Base-by-base conservation (phyloP, 139 green algal genomes). In the Picochlorum costavermella region DNA sequence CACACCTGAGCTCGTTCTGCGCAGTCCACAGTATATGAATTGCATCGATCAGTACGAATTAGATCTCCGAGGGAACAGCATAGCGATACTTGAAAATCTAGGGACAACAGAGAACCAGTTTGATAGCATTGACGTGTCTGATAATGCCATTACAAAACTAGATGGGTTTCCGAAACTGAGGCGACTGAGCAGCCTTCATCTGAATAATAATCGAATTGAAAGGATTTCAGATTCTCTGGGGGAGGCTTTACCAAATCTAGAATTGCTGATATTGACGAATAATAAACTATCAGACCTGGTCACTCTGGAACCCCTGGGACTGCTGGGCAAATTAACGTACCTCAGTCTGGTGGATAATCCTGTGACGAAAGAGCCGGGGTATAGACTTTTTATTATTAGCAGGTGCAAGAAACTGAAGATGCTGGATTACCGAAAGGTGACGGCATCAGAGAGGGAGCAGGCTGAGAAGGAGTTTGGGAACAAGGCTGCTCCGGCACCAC, bases 31-130 rank as follows among this genome's bases (percentile, higher is more conserved):
- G 60, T 94, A 90, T 70, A 92, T 96, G 85, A 94, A 81, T 75
- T 84, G 78, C 56, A 67, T 90, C 1, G 77, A 84, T 8, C 69
- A 85, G 14, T 97, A 97, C 67, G 86, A 95, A 70, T 75, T 97
- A 28, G 88, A 95, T 50, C 58, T 96, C 3, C 71, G 90, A 61
- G 88, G 76, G 6, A 90, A 91, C 74, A 90, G 92, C 56, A 85
- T 96, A 23, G 64, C 67, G 6, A 79, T 75, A 2, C 95, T 97
- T 51, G 92, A 98, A 64, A 98, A 98, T 71, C 63, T 98, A 29
- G 89, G 90, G 30, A 83, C 79, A 2, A 97, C 91, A n/a, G 70
- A 96, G 90, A 94, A 99, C 75, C 90, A 98, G 60, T 99, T 97
- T 67, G 93, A 97, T 71, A 88, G 77, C 66, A 95, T 98, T 58